Percentiles rank a stretch among this genome's conserved stretches.
These are phyloP conservation scores for Bidens hawaiensis DNA, from an alignment of 140 eudicot genomes.

Conservation along the genomic window DNA sequence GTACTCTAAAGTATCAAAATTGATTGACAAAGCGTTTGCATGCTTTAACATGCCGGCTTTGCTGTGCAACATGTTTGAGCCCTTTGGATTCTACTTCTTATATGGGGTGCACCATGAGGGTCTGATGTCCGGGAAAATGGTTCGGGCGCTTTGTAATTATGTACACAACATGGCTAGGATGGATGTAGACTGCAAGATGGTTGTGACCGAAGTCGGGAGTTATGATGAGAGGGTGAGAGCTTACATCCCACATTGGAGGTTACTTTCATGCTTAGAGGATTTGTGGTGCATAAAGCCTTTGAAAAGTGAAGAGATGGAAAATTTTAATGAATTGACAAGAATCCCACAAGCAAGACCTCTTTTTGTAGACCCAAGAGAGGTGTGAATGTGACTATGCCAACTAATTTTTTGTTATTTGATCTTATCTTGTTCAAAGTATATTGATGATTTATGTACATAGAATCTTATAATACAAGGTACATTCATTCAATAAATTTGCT, in stretches of 20 bases:
- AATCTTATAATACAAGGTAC: not conserved
- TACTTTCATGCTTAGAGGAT: conserved; percentile 56
- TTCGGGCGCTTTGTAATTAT: conserved; percentile 42
- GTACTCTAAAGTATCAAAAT: conserved; percentile 23
- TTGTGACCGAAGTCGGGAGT: conserved; percentile 56
- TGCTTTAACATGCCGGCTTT: conserved; percentile 40
- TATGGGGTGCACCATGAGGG: conserved; percentile 59
- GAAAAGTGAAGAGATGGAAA: conserved; percentile 28
- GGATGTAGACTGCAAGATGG: conserved; percentile 38
- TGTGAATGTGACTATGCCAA: conserved; percentile 41
- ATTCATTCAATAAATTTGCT: not conserved
- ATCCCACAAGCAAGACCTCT: conserved; percentile 37
- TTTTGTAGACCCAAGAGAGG: conserved; percentile 79
- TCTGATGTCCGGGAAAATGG: conserved; percentile 40
- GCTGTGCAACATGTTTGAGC: conserved; percentile 35
- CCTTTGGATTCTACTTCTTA: conserved; percentile 58
- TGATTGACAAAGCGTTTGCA: conserved; percentile 38
- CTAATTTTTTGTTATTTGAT: conserved; percentile 19
- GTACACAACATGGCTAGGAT: conserved; percentile 53
- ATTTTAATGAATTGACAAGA: conserved; percentile 38
- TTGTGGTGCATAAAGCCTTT: conserved; percentile 62
- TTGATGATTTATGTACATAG: not conserved
- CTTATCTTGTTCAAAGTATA: conserved; percentile 5
- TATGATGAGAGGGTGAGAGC: conserved; percentile 37
- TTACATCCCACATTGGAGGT: conserved; percentile 64